Base-by-base conservation (phyloP, 106 monocot genomes). In the Xerophyta viscosa region DNA sequence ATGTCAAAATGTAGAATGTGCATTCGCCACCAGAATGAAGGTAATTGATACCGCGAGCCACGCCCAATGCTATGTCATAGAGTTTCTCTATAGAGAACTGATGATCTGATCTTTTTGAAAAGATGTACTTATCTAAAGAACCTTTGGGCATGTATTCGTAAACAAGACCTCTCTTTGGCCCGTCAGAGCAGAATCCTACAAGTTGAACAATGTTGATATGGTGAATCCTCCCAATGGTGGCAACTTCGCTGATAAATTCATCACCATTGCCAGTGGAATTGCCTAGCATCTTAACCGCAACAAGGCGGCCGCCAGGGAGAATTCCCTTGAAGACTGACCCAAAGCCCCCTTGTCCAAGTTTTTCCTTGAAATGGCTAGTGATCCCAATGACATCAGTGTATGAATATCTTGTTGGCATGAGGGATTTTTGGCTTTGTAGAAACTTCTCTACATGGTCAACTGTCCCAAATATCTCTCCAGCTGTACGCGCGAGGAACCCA, bases 1-100 rank as follows among this genome's bases (percentile, higher is more conserved):
- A 79, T 73, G 28, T 79, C 73, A 31, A 79, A 79, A 23, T 79
- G 79, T 13, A 79, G 29, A 45, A 79, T 79, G 24, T 42, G 64
- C 59, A 69, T 73, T 73, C 73, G 24, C 73, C 73, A 10, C 73
- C 69, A n/a, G 37, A 54, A 43, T 73, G 73, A 13, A 73, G 31
- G 41, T 79, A 73, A 55, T 79, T 54, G 14, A 79, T 74, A 2
- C 69, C 79, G 2, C 48, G 68, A 27, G 79, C 73, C 11, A 69
- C 29, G 3, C 79, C 59, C 3, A 73, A 23, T n/a, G 72, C 72
- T 8, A 74, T 67, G 0, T 67, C 67, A 37, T 56, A 37, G 24
- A 49, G 61, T 50, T 49, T 49, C 46, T 27, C 61, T 8, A 21
- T 3, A 8, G 19, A 2, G 31, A 54, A 37, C 4, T 15, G 29